Conservation (phyloP, 2,329 filamentous ascomycete genomes). For the Exophiala calicioides region DNA sequence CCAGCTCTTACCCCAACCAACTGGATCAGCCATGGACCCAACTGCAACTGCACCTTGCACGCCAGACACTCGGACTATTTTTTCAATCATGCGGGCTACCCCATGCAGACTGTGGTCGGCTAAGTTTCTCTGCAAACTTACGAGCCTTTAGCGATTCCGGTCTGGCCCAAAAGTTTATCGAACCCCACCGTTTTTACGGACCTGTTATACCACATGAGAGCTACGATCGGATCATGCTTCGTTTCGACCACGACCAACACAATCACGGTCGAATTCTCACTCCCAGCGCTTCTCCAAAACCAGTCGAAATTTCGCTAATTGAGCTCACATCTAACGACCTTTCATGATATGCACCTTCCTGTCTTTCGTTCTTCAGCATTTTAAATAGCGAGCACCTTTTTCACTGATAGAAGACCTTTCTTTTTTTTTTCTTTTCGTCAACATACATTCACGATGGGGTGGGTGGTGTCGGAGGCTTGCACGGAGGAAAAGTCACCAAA, state of each 20-base stretch:
- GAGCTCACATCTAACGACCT: constrained; percentile 27
- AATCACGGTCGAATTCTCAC: neutral
- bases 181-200: constrained; percentile 13
- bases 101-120: constrained; percentile 31
- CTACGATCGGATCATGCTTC: neutral
- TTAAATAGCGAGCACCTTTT: constrained; percentile 25
- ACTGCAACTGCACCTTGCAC: constrained; percentile 52
- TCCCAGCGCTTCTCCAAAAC: constrained; percentile 7
- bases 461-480: constrained; percentile 17
- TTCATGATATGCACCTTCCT: constrained; percentile 22
- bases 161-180: constrained; percentile 20
- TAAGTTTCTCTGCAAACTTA: constrained; percentile 18
- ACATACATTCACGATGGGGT: constrained; percentile 24
- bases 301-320: constrained; percentile 22
- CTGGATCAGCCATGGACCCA: constrained; percentile 50
- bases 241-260: neutral
- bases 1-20: constrained; percentile 34
- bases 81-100: constrained; percentile 36
- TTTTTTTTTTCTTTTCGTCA: constrained; percentile 16
- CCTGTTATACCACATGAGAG: constrained; percentile 17
- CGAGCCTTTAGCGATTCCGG: constrained; percentile 23
- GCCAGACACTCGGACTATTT: constrained; percentile 53
- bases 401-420: constrained; percentile 21
- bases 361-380: constrained; percentile 28
- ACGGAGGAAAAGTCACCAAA: constrained; percentile 26